Evolutionary conservation across 495 filamentous ascomycete genomes (phyloP), one percentile per base, ranked within the genome.

Genomic region (Lichenothelia convexa): DNA sequence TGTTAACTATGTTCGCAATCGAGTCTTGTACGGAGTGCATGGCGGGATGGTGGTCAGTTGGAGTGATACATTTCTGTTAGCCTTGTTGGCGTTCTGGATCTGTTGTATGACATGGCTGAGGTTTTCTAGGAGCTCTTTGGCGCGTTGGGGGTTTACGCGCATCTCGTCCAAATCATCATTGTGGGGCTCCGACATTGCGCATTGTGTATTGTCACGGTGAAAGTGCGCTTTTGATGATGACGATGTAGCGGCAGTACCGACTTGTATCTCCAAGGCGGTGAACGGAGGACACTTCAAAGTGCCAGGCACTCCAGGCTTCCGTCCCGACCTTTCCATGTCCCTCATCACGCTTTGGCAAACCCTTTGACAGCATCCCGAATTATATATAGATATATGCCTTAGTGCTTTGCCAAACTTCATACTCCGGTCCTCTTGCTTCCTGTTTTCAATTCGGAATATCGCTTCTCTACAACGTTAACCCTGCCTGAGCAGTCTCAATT

Each of bases 121-220:
- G 36, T 57, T 59, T 27, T 55, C 53, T 17, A 43, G 35, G 15
- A 60, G 43, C 30, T 48, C 40, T 29, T 46, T 50, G 29, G 53
- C 48, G 23, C 56, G 45, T 30, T 49, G 43, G 26, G 47, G 43
- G 30, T 60, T 45, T 23, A 58, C 41, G 21, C 47, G 45, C 55
- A 60, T 57, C 3, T 46, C 45, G 30, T 45, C 44, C 29, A 43
- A 37, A 6, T 15, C n/a, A 18, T 36, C 35, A 23, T 17, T 16
- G 35, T 30, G 9, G 9, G 9, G 24, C 24, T 29, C 24, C 9
- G 24, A 29, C 24, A 29, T 29, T 9, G 9, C n/a, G n/a, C n/a
- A n/a, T n/a, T n/a, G n/a, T n/a, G n/a, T n/a, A n/a, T n/a, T n/a
- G n/a, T n/a, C n/a, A 27, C 6, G 20, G 26, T 21, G 16, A 3